A percentile compares a stretch with the other conserved stretches of the same genome.
Evolutionary conservation across 306 rosid species (phyloP).

Genomic region (Dicorynia guianensis): DNA sequence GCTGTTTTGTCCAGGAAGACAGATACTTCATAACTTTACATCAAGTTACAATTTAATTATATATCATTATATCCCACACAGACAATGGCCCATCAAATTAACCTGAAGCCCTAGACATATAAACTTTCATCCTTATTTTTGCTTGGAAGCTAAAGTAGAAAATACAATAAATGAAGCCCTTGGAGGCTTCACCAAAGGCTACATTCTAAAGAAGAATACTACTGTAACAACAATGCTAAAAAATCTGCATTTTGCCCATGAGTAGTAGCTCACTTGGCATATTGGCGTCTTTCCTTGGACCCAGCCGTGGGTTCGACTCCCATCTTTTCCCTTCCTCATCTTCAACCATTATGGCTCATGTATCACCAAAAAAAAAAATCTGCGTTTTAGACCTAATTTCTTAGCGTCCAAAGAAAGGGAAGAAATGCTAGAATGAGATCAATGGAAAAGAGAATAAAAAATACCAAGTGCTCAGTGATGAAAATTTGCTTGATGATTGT

Average conservation of each 20-base stretch:
- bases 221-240: neutral
- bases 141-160: neutral
- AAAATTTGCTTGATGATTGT: conserved; percentile 21
- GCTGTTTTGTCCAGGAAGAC: no score
- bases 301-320: no score
- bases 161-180: neutral
- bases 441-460: neutral
- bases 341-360: no score
- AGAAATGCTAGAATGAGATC: conserved; percentile 8
- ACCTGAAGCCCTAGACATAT: no score
- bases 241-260: neutral
- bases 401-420: neutral
- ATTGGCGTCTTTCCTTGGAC: no score
- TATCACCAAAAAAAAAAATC: neutral
- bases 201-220: neutral
- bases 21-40: no score
- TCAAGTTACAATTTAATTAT: no score
- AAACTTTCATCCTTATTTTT: no score
- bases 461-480: conserved; percentile 39
- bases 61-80: no score
- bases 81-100: no score
- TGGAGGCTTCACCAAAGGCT: neutral
- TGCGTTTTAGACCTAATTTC: neutral
- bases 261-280: no score
- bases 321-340: no score